Evolutionary conservation across 108 stramenopile species (phyloP).

Genomic region (Aurantiochytrium sp.): DNA sequence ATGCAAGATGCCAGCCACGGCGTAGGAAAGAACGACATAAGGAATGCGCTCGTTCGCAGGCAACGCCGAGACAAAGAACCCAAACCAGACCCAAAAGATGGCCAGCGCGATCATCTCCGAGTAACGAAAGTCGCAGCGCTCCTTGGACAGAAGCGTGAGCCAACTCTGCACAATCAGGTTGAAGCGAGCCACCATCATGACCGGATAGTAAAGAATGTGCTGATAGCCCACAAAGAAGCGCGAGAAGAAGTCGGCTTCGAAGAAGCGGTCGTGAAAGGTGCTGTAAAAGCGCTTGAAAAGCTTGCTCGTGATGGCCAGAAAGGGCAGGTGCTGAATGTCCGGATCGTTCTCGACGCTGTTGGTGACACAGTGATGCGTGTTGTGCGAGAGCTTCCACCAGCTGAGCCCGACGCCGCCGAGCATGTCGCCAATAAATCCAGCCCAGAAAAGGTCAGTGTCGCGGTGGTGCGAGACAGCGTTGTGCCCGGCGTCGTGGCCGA

Average conservation of each 20-base stretch:
- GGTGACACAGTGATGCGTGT: conserved; percentile 77
- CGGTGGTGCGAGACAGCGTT: conserved; percentile 59
- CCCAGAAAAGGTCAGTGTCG: conserved; percentile 49
- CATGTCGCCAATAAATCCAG: conserved; percentile 46
- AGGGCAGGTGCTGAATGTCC: conserved; percentile 85
- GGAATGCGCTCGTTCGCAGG: conserved; percentile 41
- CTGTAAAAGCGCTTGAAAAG: conserved; percentile 59
- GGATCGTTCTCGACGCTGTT: conserved; percentile 78
- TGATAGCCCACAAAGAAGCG: conserved; percentile 67
- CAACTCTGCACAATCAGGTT: conserved; percentile 68
- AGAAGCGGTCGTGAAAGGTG: conserved; percentile 62
- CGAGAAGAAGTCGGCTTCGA: conserved; percentile 57
- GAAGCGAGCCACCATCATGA: conserved; percentile 75
- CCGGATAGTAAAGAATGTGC: conserved; percentile 74
- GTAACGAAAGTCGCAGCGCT: conserved; percentile 26
- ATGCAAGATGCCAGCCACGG: conserved; percentile 67
- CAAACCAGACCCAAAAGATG: conserved; percentile 58
- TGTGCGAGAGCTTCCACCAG: conserved; percentile 88
- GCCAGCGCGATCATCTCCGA: conserved; percentile 52
- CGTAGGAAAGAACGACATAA: conserved; percentile 67
- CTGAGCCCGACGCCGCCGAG: conserved; percentile 66
- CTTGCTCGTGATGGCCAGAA: conserved; percentile 62
- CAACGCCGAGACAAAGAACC: conserved; percentile 37
- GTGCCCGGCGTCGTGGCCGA: conserved; percentile 83
- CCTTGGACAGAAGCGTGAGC: conserved; percentile 33